Evolutionary conservation across 2,329 filamentous ascomycete species (phyloP).

Genomic region (Colletotrichum sp.): DNA sequence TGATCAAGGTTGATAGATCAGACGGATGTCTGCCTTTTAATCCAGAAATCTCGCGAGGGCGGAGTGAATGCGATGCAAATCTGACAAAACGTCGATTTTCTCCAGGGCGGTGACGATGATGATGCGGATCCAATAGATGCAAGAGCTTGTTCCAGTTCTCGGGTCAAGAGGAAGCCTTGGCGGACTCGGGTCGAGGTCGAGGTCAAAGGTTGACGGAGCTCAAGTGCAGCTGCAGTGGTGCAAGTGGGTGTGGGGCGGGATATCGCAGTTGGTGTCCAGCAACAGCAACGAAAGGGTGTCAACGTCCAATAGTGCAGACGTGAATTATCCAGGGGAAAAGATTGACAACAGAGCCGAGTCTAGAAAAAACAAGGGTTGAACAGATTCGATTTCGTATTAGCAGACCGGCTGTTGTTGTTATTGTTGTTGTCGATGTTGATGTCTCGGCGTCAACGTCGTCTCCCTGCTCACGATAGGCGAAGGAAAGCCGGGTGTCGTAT

Average conservation of each 20-base stretch:
- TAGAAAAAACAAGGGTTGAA: background rate
- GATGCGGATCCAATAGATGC: constrained; percentile 1
- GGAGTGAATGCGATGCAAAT: background rate
- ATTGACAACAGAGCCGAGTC: background rate
- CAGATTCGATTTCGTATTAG: background rate
- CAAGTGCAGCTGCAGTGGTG: background rate
- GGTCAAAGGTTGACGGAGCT: background rate
- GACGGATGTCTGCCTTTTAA: constrained; percentile 1
- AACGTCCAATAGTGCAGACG: background rate
- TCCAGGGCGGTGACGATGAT: background rate
- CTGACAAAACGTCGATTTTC: background rate
- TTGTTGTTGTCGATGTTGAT: background rate
- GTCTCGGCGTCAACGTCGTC: background rate
- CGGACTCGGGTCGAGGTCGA: background rate
- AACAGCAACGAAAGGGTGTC: background rate
- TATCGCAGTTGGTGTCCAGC: background rate
- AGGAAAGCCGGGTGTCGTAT: constrained; percentile 5
- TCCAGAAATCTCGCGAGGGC: background rate
- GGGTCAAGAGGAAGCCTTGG: background rate
- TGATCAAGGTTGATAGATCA: background rate
- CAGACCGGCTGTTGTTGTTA: constrained; percentile 10
- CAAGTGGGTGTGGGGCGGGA: background rate
- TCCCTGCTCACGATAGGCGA: background rate
- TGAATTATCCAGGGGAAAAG: background rate
- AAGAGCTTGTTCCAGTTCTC: background rate